Evolutionary conservation across 495 filamentous ascomycete species (phyloP), one percentile per base, ranked within the genome.

Genomic region (Tuber calosporum): DNA sequence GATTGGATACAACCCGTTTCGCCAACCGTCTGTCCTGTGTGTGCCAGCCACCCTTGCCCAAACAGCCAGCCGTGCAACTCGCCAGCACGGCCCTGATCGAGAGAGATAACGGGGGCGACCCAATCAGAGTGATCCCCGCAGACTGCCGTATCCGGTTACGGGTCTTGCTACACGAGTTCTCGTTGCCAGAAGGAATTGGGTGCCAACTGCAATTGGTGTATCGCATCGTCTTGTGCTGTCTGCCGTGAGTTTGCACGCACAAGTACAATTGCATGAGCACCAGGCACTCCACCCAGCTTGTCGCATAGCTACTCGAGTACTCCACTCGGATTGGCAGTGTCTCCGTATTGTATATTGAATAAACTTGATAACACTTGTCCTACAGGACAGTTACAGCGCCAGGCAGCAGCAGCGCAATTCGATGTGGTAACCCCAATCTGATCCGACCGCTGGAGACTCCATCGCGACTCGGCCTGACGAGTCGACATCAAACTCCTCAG

Each of bases 61-160:
- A 22, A 26, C 22, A 2, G n/a, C 11, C 53, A 30, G n/a, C 53
- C 11, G 53, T 62, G 53, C 17, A 62, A 62, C 53, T 1, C n/a
- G 15, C 53, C 53, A 62, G 30, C 53, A 26, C 53, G 53, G 53
- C 53, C n/a, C 26, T 30, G n/a, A 30, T 62, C 11, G 8, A 62
- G 45, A 53, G 20, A 53, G 53, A 62, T 62, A 62, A 62, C 53
- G 53, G 53, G 53, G 53, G 53, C 53, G n/a, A 26, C 53, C 53
- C 53, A 62, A 62, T 62, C n/a, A 15, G 53, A 0, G 3, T 7
- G n/a, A 62, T 62, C 1, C 1, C 5, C 11, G 1, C n/a, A n/a
- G n/a, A n/a, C 26, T 53, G 17, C 53, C 11, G n/a, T 30, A 62
- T 62, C 11, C 26, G n/a, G n/a, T 62, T 62, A 30, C 53, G 0